Conservation (phyloP, 805 yeast species). For the Zygotorulaspora danielsina region DNA sequence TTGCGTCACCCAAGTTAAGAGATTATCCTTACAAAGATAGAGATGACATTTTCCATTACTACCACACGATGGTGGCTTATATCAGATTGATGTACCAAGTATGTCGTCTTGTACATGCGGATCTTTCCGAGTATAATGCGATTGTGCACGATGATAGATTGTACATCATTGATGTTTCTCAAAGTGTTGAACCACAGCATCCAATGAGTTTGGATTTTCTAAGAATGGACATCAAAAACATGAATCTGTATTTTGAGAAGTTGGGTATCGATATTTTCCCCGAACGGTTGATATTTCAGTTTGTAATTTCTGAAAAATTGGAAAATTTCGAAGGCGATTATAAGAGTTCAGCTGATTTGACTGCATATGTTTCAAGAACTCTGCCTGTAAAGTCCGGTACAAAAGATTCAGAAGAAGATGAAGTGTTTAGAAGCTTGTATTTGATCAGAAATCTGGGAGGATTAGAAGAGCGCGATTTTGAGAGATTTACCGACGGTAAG, state of each 20-base stretch:
- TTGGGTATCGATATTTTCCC: constrained; percentile 73
- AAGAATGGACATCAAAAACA: constrained; percentile 96
- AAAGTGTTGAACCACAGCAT: constrained; percentile 95
- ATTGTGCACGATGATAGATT: constrained; percentile 75
- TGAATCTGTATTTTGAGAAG: constrained; percentile 77
- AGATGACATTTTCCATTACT: constrained; percentile 62
- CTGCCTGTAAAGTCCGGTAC: constrained; percentile 54
- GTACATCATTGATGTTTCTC: constrained; percentile 93
- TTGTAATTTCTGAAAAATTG: constrained; percentile 54
- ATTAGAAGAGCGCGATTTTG: constrained; percentile 85
- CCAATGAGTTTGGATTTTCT: constrained; percentile 93
- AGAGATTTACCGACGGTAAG: constrained; percentile 71
- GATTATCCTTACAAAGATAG: constrained; percentile 73
- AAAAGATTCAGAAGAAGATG: constrained; percentile 68
- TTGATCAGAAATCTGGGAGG: constrained; percentile 75
- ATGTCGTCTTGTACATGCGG: constrained; percentile 93
- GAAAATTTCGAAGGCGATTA: constrained; percentile 39
- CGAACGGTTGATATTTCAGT: constrained; percentile 77
- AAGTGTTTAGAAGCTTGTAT: constrained; percentile 77
- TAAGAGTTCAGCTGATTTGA: constrained; percentile 34
- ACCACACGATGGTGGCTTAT: constrained; percentile 73
- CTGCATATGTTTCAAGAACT: constrained; percentile 38
- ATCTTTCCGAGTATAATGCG: constrained; percentile 89
- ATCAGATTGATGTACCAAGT: constrained; percentile 84
- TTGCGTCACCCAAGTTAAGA: constrained; percentile 84